Evolutionary conservation across 208 protist species (phyloP).

Genomic region (Phytomonas sp.): DNA sequence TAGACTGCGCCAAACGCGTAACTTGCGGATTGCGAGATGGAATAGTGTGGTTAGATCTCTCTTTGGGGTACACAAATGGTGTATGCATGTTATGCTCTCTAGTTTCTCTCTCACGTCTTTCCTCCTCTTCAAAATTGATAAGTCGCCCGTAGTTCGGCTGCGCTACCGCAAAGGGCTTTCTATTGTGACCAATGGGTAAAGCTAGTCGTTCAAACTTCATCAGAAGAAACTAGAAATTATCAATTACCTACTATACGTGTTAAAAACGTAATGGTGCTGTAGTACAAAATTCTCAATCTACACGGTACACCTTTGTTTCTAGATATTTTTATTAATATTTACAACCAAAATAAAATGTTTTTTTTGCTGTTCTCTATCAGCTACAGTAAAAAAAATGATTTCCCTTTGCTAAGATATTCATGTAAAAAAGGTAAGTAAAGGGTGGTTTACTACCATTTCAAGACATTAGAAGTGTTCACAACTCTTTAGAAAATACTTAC

Average conservation of each 20-base stretch:
- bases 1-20: constrained; percentile 24
- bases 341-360: neutral
- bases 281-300: neutral
- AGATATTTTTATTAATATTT: neutral
- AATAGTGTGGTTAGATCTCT: neutral
- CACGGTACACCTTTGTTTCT: neutral
- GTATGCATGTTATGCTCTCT: constrained; percentile 13
- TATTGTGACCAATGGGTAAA: constrained; percentile 12
- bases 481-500: neutral
- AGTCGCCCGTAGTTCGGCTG: constrained; percentile 58
- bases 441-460: neutral
- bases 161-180: constrained; percentile 7
- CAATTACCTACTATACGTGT: neutral
- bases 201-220: constrained; percentile 21
- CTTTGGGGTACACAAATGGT: constrained; percentile 1
- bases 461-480: neutral
- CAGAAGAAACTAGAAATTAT: neutral
- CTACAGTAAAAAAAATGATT: constrained; percentile 4
- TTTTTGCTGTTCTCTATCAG: neutral
- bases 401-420: neutral
- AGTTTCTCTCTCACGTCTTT: constrained; percentile 18
- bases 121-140: constrained; percentile 52
- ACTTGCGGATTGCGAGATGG: constrained; percentile 7
- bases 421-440: neutral
- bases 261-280: neutral